These are phyloP conservation scores for Zymoseptoria pseudotritici DNA, from an alignment of 2,329 filamentous ascomycete species.

Conservation along the genomic window DNA sequence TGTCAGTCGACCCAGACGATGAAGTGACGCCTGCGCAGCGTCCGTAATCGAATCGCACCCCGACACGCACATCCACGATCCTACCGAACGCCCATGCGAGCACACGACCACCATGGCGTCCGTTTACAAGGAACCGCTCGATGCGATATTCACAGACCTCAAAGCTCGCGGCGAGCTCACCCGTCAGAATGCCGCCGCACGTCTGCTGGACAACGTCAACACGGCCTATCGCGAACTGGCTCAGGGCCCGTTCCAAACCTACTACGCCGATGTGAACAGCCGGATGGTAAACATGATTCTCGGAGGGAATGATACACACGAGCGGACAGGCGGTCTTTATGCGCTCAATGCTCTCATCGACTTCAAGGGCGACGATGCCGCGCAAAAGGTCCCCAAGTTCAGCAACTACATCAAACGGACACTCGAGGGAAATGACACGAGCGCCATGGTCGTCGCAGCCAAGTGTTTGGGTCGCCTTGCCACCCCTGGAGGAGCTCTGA, in stretches of 20 bases:
- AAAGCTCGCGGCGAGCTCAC: constrained; percentile 22
- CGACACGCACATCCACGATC: not conserved
- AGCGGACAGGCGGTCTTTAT: constrained; percentile 84
- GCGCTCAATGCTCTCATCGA: constrained; percentile 90
- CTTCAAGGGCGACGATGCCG: constrained; percentile 90
- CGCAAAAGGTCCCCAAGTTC: constrained; percentile 89
- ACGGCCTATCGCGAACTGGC: constrained; percentile 54
- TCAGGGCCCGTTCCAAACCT: constrained; percentile 67
- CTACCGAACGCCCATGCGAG: not conserved
- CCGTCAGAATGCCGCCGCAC: constrained; percentile 23
- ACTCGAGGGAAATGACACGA: constrained; percentile 81
- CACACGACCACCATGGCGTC: constrained; percentile 21
- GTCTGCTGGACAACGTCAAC: constrained; percentile 26
- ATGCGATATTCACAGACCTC: constrained; percentile 26
- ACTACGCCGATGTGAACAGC: constrained; percentile 58
- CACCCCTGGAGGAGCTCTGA: constrained; percentile 83
- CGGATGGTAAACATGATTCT: constrained; percentile 68
- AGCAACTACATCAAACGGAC: constrained; percentile 83
- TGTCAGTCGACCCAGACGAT: constrained; percentile 4
- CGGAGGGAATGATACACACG: constrained; percentile 76
- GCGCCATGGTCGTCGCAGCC: constrained; percentile 83
- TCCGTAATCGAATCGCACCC: not conserved
- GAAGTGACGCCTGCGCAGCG: not conserved
- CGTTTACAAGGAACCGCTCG: constrained; percentile 25
- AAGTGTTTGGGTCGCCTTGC: constrained; percentile 84